Evolutionary conservation across 148 eudicot species (phyloP).

Genomic region (Pharnaceum exiguum): DNA sequence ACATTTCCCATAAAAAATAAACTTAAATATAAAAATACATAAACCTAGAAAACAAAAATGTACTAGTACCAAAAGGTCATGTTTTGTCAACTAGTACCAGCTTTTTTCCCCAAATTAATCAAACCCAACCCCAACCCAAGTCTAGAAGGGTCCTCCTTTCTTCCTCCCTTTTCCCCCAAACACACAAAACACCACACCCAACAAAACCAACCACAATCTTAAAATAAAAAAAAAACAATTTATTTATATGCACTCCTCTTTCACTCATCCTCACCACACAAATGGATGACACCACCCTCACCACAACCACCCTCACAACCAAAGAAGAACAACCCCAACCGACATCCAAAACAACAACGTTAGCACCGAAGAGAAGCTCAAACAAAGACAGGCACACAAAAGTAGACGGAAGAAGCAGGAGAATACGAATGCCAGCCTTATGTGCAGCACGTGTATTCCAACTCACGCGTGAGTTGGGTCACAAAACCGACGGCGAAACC

Average conservation of each 20-base stretch:
- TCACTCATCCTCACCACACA: neutral
- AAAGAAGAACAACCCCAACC: slow-evolving; percentile 26
- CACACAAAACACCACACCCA: neutral
- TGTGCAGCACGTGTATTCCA: slow-evolving; percentile 86
- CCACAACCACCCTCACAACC: neutral
- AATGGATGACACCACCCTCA: neutral
- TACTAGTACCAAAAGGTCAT: no score
- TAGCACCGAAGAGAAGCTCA: slow-evolving; percentile 57
- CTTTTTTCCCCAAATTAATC: no score
- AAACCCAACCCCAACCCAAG: no score
- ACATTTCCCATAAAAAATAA: no score
- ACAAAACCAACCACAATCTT: slow-evolving; percentile 27
- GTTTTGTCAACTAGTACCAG: no score
- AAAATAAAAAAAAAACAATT: slow-evolving; percentile 22
- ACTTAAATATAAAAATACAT: no score
- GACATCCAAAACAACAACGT: slow-evolving; percentile 11
- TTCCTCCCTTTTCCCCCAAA: neutral
- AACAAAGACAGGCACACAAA: slow-evolving; percentile 90
- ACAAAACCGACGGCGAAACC: slow-evolving; percentile 84
- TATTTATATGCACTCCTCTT: neutral
- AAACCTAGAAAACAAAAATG: no score
- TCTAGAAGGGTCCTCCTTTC: slow-evolving; percentile 15
- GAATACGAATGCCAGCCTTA: slow-evolving; percentile 80
- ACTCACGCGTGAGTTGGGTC: slow-evolving; percentile 69
- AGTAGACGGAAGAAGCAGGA: slow-evolving; percentile 72